phyloP scores from a whole-genome alignment of 352 stramenopile species.

The Globisporangium barbulae region DNA sequence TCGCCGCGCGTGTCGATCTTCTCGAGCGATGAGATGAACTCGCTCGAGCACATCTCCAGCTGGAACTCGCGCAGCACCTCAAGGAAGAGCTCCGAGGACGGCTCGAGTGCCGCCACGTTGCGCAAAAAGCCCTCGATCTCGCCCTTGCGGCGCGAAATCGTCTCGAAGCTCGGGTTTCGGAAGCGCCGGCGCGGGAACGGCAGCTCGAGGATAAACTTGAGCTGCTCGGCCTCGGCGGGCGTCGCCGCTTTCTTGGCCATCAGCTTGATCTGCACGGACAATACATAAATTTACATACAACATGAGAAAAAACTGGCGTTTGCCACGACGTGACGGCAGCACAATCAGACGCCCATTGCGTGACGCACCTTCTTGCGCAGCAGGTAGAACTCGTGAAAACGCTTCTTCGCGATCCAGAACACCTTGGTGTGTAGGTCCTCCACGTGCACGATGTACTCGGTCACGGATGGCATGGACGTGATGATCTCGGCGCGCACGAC shows the following conservation, averaged over 20 bases:
- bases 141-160: conserved; percentile 40
- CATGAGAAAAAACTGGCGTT: background rate
- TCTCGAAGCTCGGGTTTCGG: conserved; percentile 36
- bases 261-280: conserved; percentile 27
- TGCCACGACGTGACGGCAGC: background rate
- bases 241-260: conserved; percentile 32
- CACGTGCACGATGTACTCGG: conserved; percentile 75
- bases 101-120: conserved; percentile 63
- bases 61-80: conserved; percentile 65
- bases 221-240: conserved; percentile 48
- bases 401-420: conserved; percentile 83
- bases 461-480: conserved; percentile 50
- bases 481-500: conserved; percentile 63
- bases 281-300: background rate
- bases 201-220: conserved; percentile 72
- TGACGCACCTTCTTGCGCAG: conserved; percentile 57
- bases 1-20: conserved; percentile 72
- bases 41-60: conserved; percentile 63
- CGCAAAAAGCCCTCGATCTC: conserved; percentile 77
- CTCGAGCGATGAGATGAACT: conserved; percentile 74
- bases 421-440: conserved; percentile 78
- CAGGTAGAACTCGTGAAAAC: conserved; percentile 68
- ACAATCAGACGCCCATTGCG: background rate
- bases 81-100: conserved; percentile 50
- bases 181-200: conserved; percentile 68